A percentile compares a stretch with the other conserved stretches of the same genome.
These are phyloP conservation scores for Solanum pinnatisectum DNA, from an alignment of 257 asterid species.

Conservation along the genomic window DNA sequence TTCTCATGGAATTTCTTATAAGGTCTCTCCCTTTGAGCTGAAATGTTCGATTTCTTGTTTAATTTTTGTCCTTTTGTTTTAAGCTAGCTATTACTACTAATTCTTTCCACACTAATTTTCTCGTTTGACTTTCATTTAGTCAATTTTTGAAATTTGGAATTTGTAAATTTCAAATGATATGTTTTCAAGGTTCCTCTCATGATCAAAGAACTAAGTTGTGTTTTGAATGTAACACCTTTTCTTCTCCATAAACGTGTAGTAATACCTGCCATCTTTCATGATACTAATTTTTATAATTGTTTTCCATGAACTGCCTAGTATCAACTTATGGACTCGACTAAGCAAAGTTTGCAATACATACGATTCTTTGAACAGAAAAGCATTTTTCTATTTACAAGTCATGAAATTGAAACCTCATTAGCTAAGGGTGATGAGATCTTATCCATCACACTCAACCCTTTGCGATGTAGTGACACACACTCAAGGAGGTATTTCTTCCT, in stretches of 20 bases:
- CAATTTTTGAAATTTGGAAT: neutral
- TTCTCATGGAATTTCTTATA: neutral
- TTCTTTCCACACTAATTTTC: neutral
- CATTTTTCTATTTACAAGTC: neutral
- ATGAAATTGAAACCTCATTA: neutral
- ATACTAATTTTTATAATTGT: neutral
- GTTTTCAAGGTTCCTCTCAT: neutral
- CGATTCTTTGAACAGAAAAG: neutral
- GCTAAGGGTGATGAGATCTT: neutral
- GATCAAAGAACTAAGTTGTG: neutral
- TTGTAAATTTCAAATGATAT: neutral
- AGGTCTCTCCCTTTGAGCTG: neutral
- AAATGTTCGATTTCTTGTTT: neutral
- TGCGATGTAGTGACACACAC: neutral
- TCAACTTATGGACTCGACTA: neutral
- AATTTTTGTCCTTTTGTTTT: neutral
- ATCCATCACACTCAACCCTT: neutral
- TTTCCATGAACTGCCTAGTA: neutral
- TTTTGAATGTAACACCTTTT: neutral
- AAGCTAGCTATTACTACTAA: neutral
- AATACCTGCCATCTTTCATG: neutral
- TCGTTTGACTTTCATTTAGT: neutral
- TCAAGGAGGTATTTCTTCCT: conserved; percentile 13
- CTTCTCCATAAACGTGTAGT: conserved; percentile 13
- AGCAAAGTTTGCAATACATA: neutral